Conservation (phyloP, 495 filamentous ascomycete species). For the Penicillium cosmopolitanum region DNA sequence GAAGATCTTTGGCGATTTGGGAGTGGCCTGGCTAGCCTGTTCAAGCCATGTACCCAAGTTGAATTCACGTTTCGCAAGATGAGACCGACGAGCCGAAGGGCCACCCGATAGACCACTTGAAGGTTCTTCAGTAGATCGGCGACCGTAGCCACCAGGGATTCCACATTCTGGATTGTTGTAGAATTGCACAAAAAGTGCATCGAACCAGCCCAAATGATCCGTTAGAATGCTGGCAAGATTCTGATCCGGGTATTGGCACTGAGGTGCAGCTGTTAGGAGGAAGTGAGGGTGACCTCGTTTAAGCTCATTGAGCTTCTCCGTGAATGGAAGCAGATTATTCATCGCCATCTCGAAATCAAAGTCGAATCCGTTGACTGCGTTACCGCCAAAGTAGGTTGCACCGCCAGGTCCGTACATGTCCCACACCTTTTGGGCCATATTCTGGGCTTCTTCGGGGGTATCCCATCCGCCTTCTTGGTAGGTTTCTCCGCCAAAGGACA, state of each 20-base stretch:
- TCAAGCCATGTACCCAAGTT: conserved; percentile 11
- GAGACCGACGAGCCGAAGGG: conserved; percentile 7
- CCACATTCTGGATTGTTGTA: conserved; percentile 15
- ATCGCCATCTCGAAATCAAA: conserved; percentile 14
- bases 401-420: conserved; percentile 7
- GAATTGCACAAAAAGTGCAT: conserved; percentile 14
- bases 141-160: conserved; percentile 6
- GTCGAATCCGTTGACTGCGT: conserved; percentile 8
- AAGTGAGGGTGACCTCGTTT: not conserved
- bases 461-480: conserved; percentile 8
- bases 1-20: conserved; percentile 9
- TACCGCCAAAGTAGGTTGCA: not conserved
- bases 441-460: not conserved
- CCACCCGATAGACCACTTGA: not conserved
- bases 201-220: conserved; percentile 7
- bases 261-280: conserved; percentile 8
- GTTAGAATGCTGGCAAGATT: conserved; percentile 9
- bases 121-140: conserved; percentile 1
- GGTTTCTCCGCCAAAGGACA: conserved; percentile 8
- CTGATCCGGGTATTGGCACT: conserved; percentile 11
- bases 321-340: conserved; percentile 8
- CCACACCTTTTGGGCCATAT: conserved; percentile 11
- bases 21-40: not conserved
- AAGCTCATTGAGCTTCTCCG: conserved; percentile 2
- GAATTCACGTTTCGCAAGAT: conserved; percentile 1